Evolutionary conservation across 2,329 filamentous ascomycete genomes (phyloP).

Genomic region (Talaromyces sp.): DNA sequence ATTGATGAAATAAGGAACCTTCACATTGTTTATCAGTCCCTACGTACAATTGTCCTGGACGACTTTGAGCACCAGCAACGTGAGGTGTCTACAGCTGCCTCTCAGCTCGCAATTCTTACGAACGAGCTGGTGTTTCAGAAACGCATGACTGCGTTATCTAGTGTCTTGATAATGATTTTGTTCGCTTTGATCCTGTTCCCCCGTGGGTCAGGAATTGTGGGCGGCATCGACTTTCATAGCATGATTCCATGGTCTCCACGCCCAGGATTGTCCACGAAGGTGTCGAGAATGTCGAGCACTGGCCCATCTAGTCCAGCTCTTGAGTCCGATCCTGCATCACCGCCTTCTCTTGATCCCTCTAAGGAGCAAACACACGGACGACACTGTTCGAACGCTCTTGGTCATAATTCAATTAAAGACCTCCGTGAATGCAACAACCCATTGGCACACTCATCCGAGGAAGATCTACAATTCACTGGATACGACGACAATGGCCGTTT

Average conservation of each 20-base stretch:
- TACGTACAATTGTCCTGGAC: constrained; percentile 92
- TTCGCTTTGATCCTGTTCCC: constrained; percentile 81
- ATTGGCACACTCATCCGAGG: constrained; percentile 2
- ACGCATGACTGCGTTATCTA: constrained; percentile 89
- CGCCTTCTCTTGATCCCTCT: background rate
- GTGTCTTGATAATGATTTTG: constrained; percentile 78
- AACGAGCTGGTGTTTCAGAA: constrained; percentile 84
- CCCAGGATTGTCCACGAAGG: constrained; percentile 34
- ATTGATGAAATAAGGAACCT: constrained; percentile 73
- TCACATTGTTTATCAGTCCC: constrained; percentile 85
- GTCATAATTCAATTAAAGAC: constrained; percentile 9
- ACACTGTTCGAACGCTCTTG: constrained; percentile 11
- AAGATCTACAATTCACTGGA: constrained; percentile 8
- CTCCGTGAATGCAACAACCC: constrained; percentile 5
- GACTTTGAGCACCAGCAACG: constrained; percentile 79
- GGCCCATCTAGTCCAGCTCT: constrained; percentile 11
- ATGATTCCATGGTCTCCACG: constrained; percentile 46
- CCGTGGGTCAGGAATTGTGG: constrained; percentile 41
- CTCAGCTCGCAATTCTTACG: constrained; percentile 78
- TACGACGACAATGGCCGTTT: constrained; percentile 10
- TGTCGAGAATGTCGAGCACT: constrained; percentile 2
- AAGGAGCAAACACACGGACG: constrained; percentile 4
- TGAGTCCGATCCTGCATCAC: constrained; percentile 6
- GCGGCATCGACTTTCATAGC: constrained; percentile 38
- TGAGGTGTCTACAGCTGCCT: constrained; percentile 70